A percentile compares a stretch with the other conserved stretches of the same genome.
phyloP scores from a whole-genome alignment of 2,329 filamentous ascomycete species.

The Exophiala xenobiotica region DNA sequence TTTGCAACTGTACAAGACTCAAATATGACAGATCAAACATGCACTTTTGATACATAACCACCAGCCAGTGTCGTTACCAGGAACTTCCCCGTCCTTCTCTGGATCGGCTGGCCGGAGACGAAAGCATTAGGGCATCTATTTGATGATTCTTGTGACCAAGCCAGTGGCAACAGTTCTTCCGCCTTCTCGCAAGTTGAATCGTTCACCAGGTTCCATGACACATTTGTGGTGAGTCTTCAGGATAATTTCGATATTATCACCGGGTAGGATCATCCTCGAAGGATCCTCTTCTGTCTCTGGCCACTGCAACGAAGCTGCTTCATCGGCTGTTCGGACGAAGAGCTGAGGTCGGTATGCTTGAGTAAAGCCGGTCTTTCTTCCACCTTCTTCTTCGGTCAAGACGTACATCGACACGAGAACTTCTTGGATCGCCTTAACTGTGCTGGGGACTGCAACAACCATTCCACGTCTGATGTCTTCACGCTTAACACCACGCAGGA shows the following conservation, averaged over 20 bases:
- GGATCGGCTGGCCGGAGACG: neutral
- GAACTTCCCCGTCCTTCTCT: too few species aligned
- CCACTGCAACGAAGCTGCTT: constrained; percentile 76
- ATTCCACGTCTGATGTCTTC: constrained; percentile 94
- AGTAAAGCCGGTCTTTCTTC: constrained; percentile 91
- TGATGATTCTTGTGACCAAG: constrained; percentile 70
- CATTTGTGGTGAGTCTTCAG: constrained; percentile 81
- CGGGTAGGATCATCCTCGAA: constrained; percentile 89
- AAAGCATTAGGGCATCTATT: constrained; percentile 35
- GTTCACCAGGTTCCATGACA: constrained; percentile 86
- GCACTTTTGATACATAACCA: constrained; percentile 23
- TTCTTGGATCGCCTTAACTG: constrained; percentile 81
- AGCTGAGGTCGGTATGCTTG: constrained; percentile 97
- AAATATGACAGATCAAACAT: constrained; percentile 6
- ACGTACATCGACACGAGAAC: constrained; percentile 97
- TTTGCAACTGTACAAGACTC: neutral
- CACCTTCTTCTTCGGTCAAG: constrained; percentile 95
- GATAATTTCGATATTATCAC: constrained; percentile 98
- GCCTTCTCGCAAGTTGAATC: constrained; percentile 98
- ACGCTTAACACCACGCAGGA: constrained; percentile 92
- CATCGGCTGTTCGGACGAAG: constrained; percentile 86
- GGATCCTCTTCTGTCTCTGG: constrained; percentile 76
- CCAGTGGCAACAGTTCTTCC: constrained; percentile 85
- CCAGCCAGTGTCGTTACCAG: too few species aligned
- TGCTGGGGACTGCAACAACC: constrained; percentile 82